Conservation (phyloP, 108 stramenopile species). For the Schizochytrium sp. region DNA sequence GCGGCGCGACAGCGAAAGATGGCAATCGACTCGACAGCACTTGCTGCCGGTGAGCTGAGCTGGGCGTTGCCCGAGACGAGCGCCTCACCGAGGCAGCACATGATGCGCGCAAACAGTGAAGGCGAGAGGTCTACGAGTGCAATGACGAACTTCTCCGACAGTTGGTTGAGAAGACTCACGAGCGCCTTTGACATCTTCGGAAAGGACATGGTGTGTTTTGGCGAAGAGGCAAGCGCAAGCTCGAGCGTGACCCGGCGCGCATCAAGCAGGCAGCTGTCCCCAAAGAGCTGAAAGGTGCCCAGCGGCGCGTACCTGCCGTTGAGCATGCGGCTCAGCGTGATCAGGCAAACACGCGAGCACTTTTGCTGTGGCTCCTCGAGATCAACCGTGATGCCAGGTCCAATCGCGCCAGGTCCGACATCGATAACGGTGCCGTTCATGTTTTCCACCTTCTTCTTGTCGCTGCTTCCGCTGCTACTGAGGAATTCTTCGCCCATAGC, state of each 20-base stretch:
- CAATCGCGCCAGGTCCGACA: background rate
- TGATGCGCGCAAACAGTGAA: background rate
- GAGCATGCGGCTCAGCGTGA: conserved; percentile 5
- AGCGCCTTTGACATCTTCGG: conserved; percentile 8
- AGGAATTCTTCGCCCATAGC: background rate
- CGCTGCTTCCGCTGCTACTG: background rate
- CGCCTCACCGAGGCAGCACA: conserved; percentile 7
- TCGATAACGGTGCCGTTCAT: background rate
- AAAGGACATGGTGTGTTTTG: conserved; percentile 1
- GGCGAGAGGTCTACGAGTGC: background rate
- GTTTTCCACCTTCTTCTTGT: background rate
- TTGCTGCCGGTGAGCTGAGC: background rate
- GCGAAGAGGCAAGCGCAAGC: background rate
- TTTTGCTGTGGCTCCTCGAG: background rate
- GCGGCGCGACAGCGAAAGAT: conserved; percentile 15
- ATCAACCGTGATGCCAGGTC: conserved; percentile 1
- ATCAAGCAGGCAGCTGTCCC: background rate
- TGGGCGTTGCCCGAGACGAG: background rate
- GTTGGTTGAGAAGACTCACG: background rate
- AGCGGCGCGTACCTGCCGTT: background rate
- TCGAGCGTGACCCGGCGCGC: background rate
- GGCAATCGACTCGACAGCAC: background rate
- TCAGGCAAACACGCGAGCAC: conserved; percentile 13
- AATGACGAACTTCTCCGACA: background rate
- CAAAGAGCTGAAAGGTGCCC: conserved; percentile 15